Conservation (phyloP, 2,329 filamentous ascomycete genomes). For the Ophiocordyceps unilateralis region DNA sequence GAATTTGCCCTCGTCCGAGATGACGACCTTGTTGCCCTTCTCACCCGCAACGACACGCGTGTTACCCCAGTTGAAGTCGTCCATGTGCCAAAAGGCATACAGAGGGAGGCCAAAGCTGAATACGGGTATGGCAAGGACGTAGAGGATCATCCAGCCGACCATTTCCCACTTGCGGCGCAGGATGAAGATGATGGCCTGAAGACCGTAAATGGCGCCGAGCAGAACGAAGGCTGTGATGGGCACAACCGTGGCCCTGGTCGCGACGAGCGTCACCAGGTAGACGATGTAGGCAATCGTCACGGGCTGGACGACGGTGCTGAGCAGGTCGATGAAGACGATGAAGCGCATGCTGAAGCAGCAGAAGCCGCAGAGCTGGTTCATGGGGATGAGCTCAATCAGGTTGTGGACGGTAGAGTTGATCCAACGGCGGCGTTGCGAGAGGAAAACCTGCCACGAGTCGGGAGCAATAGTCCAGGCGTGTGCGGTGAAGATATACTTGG, state of each 20-base stretch:
- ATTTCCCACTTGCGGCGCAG: conserved; percentile 96
- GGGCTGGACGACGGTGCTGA: conserved; percentile 83
- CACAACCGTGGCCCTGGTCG: conserved; percentile 42
- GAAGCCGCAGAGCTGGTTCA: conserved; percentile 93
- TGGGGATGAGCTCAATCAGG: conserved; percentile 81
- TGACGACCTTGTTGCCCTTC: conserved; percentile 76
- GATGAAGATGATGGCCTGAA: conserved; percentile 96
- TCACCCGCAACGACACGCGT: conserved; percentile 94
- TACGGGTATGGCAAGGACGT: conserved; percentile 76
- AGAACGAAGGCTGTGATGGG: conserved; percentile 80
- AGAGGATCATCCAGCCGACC: conserved; percentile 98
- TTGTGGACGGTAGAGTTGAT: conserved; percentile 99
- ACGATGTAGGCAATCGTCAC: conserved; percentile 79
- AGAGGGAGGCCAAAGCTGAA: conserved; percentile 82
- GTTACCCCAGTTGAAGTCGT: conserved; percentile 98
- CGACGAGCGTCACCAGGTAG: conserved; percentile 69
- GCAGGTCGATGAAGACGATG: conserved; percentile 82
- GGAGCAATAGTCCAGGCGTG: conserved; percentile 96
- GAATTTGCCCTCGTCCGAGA: conserved; percentile 96
- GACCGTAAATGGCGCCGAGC: conserved; percentile 87
- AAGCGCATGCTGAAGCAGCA: conserved; percentile 99
- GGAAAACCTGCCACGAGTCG: conserved; percentile 83
- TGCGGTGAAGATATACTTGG: conserved; percentile 84
- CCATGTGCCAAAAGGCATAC: conserved; percentile 98
- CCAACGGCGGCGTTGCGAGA: conserved; percentile 97